phyloP scores from a whole-genome alignment of 108 stramenopile genomes.

The Stephanodiscus triporus region DNA sequence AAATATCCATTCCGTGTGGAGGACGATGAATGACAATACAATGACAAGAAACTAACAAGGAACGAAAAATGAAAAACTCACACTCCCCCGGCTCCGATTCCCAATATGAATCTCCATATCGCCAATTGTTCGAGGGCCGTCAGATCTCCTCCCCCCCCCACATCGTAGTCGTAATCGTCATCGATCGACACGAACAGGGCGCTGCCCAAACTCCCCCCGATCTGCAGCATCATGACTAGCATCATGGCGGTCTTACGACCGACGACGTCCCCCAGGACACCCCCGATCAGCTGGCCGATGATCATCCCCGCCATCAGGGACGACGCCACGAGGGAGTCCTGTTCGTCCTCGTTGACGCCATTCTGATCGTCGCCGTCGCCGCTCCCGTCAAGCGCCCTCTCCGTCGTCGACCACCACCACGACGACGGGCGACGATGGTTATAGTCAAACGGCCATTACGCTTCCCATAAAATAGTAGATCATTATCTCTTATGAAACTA shows the following conservation, averaged over 20 bases:
- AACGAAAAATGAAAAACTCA: background rate
- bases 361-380: background rate
- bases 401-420: background rate
- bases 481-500: too few relatives aligned
- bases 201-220: conserved; percentile 68
- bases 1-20: background rate
- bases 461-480: too few relatives aligned
- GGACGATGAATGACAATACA: background rate
- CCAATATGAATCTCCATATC: conserved; percentile 65
- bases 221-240: conserved; percentile 78
- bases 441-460: too few relatives aligned
- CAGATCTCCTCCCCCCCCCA: background rate
- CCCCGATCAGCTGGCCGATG: conserved; percentile 83
- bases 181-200: conserved; percentile 34
- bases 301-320: conserved; percentile 89
- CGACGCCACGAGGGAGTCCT: conserved; percentile 59
- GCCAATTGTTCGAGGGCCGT: conserved; percentile 45
- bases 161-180: background rate
- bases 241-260: conserved; percentile 70
- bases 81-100: conserved; percentile 72
- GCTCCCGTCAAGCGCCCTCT: background rate
- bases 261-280: conserved; percentile 76
- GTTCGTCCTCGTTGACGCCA: conserved; percentile 4
- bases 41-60: background rate
- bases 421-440: too few relatives aligned